Evolutionary conservation across 331 rosid genomes (phyloP), one percentile per base, ranked within the genome.

Genomic region (Quercus tomentella): DNA sequence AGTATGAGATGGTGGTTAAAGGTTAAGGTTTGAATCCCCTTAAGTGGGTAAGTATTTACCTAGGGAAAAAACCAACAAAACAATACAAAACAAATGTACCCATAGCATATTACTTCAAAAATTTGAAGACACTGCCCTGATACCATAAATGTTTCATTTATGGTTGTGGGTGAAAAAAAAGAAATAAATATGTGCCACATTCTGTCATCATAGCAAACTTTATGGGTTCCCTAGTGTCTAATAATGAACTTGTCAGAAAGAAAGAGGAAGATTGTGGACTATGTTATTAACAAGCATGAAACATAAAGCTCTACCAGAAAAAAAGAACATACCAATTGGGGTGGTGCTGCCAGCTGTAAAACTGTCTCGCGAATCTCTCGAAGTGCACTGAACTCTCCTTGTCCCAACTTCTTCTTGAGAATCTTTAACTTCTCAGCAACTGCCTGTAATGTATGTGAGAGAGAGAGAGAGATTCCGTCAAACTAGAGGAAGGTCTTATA

Each of bases 291-390:
- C 12, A 12, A 65, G 54, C 79, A 73, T 35, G 78, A 9, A 60
- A 86, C 69, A 23, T 60, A 60, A 35, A 79, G 26, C 75, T 17
- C 84, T 41, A 61, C 66, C 25, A 76, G 73, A 41, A 85, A 73
- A 74, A 74, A 73, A 66, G 57, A 57, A 69, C 86, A 67, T 91
- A 96, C 98, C 96, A 96, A 77, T 76, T 77, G 84, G 80, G 91
- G 72, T 73, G 97, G 92, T 67, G 98, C 97, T 79, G 85, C 84
- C 83, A 96, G 70, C 85, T 93, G 91, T 77, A 93, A 79, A 83
- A 96, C 92, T 61, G 98, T 90, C 79, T 88, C 80, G 8, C 99
- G 97, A 84, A 96, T 96, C 82, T 91, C 92, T 89, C 79, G 71
- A 72, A 96, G 97, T 16, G 81, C 85, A 80, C 83, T 82, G 80